Conservation (phyloP, 2,329 filamentous ascomycete genomes). For the Penicillium sp. region DNA sequence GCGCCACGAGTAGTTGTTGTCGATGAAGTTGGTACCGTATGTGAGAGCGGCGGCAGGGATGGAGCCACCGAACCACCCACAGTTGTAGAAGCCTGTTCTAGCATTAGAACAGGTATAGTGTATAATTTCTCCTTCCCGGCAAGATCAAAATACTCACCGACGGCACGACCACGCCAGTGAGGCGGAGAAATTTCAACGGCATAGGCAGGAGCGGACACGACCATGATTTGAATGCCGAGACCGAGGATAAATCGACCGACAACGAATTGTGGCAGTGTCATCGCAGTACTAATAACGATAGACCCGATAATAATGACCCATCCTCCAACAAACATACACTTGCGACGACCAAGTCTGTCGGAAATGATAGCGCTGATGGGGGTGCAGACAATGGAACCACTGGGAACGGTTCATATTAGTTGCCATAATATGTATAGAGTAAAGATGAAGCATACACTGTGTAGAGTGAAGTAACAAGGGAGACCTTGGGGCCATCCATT, state of each 20-base stretch:
- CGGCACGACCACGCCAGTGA: slow-evolving; percentile 45
- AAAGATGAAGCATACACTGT: slow-evolving; percentile 35
- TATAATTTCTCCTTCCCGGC: not conserved
- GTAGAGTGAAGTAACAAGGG: slow-evolving; percentile 40
- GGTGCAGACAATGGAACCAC: slow-evolving; percentile 33
- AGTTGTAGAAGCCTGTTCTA: slow-evolving; percentile 42
- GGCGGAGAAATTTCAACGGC: slow-evolving; percentile 43
- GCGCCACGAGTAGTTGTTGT: slow-evolving; percentile 48
- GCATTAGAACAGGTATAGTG: not conserved
- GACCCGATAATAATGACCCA: slow-evolving; percentile 41
- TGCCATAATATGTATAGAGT: not conserved
- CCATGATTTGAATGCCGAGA: slow-evolving; percentile 43
- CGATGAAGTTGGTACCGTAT: slow-evolving; percentile 42
- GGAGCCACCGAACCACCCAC: slow-evolving; percentile 46
- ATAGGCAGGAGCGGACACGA: slow-evolving; percentile 44
- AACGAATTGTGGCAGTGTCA: slow-evolving; percentile 35
- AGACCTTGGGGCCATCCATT: slow-evolving; percentile 34
- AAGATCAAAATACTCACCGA: slow-evolving; percentile 24
- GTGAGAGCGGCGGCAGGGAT: slow-evolving; percentile 46
- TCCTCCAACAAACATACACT: slow-evolving; percentile 42
- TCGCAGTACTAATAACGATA: slow-evolving; percentile 36
- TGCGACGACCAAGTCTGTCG: slow-evolving; percentile 40
- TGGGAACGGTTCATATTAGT: slow-evolving; percentile 13
- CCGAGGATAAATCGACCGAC: slow-evolving; percentile 44
- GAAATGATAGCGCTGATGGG: slow-evolving; percentile 40